A percentile compares a stretch with the other conserved stretches of the same genome.
phyloP scores from a whole-genome alignment of 164 flowering plant species.

The Santalum album region DNA sequence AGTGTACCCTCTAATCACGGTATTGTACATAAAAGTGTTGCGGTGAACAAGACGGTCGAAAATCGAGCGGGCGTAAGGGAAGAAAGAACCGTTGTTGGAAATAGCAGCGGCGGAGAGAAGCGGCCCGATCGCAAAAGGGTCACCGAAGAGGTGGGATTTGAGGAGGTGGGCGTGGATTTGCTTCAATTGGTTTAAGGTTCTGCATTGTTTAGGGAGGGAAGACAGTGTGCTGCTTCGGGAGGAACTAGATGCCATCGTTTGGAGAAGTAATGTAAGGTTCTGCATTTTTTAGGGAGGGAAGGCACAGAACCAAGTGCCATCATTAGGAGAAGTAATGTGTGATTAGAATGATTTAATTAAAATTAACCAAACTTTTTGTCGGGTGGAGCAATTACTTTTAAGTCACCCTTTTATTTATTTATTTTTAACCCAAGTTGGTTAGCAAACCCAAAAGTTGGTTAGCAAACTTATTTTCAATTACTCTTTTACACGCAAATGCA shows the following conservation, averaged over 20 bases:
- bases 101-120: constrained; percentile 34
- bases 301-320: too few species aligned
- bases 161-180: constrained; percentile 46
- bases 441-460: too few species aligned
- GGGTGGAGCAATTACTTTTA: too few species aligned
- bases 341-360: too few species aligned
- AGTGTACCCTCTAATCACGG: constrained; percentile 44
- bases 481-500: too few species aligned
- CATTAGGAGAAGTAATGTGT: too few species aligned
- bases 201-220: constrained; percentile 29
- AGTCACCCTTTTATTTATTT: too few species aligned
- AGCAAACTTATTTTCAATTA: too few species aligned
- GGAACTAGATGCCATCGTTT: constrained; percentile 16
- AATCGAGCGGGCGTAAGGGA: constrained; percentile 29
- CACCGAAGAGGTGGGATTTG: constrained; percentile 22
- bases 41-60: constrained; percentile 23
- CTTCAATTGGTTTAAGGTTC: constrained; percentile 45
- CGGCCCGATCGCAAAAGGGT: constrained; percentile 30
- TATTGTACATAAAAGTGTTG: constrained; percentile 51
- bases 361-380: too few species aligned
- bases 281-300: constrained; percentile 18
- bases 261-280: too few species aligned
- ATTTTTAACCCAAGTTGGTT: too few species aligned
- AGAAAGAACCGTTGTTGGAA: constrained; percentile 25
- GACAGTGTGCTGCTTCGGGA: constrained; percentile 3